phyloP scores from a whole-genome alignment of 495 filamentous ascomycete species.

The Ascobolus immersus region DNA sequence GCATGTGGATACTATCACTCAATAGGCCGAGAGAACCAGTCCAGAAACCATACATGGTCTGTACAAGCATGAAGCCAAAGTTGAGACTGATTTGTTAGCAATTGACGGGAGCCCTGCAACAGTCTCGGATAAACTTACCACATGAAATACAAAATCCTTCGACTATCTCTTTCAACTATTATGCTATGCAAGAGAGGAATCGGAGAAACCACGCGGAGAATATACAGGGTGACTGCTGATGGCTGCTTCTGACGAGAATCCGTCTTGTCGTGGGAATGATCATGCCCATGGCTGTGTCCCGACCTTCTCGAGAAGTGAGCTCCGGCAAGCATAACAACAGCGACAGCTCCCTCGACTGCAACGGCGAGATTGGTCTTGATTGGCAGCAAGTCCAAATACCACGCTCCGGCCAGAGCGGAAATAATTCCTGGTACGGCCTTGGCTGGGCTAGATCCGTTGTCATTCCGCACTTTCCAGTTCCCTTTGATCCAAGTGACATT shows the following conservation, averaged over 20 bases:
- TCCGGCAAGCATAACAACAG: background rate
- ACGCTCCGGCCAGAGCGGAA: background rate
- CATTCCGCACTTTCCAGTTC: too few relatives aligned
- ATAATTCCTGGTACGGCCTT: slow-evolving; percentile 1
- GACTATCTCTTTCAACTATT: slow-evolving; percentile 71
- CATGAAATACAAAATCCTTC: slow-evolving; percentile 95
- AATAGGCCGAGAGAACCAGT: slow-evolving; percentile 83
- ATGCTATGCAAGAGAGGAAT: slow-evolving; percentile 60
- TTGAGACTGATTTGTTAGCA: slow-evolving; percentile 30
- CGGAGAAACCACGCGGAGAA: slow-evolving; percentile 29
- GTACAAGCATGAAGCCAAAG: slow-evolving; percentile 81
- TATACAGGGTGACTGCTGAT: slow-evolving; percentile 14
- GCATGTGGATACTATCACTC: slow-evolving; percentile 97
- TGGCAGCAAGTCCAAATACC: background rate
- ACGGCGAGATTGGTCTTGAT: background rate
- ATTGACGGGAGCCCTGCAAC: background rate
- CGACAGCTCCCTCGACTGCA: background rate
- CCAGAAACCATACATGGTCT: slow-evolving; percentile 75
- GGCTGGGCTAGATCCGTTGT: background rate
- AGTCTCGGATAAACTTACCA: slow-evolving; percentile 27
- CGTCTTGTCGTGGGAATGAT: slow-evolving; percentile 17
- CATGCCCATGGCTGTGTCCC: slow-evolving; percentile 10
- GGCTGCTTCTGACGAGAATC: slow-evolving; percentile 17
- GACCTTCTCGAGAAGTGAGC: background rate
- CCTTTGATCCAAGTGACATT: too few relatives aligned